Base-by-base conservation (phyloP, 2,329 filamentous ascomycete genomes). In the Ophiocordyceps australis region DNA sequence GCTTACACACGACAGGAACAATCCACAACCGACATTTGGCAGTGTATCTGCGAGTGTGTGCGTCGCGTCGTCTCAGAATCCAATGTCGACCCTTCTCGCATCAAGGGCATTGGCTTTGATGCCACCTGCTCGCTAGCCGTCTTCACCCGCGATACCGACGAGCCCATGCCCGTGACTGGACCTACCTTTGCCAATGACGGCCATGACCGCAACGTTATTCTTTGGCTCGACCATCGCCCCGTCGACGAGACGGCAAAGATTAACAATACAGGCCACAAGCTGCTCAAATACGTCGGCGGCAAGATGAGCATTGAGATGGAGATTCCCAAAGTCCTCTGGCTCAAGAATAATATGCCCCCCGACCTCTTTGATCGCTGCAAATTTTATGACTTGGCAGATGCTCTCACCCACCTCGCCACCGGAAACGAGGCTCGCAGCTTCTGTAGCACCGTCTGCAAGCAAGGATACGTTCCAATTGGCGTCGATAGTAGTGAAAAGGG, bases 221-320 rank as follows among this genome's bases (percentile, higher is more conserved):
- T 98, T 14, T 98, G 89, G 89, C 75, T 98, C 29, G 89, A 98
- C 51, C 89, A 98, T 52, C 73, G 89, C 20, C 82, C 89, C 1
- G 70, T 89, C 10, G 70, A 80, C 32, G 89, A 98, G 62, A 91
- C 86, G 1, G 74, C 80, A 34, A 78, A 80, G 55, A 92, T 98
- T 57, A 98, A 98, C 50, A 71, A 72, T 28, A 95, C 89, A 3
- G 65, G 74, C 27, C 89, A 98, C 59, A 89, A 91, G 50, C 62
- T 98, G 28, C 69, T 98, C 31, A 78, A 83, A 43, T 98, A 98
- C 46, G 89, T 98, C 12, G 89, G 89, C 38, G 89, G 89, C 35
- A 86, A 78, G 48, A 98, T 98, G 89, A 93, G 82, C 47, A 86
- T 94, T 36, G 89, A 98, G 60, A 98, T 98, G 89, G 89, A 98